Base-by-base conservation (phyloP, 2,329 filamentous ascomycete species). In the Neopestalotiopsis clavispora region DNA sequence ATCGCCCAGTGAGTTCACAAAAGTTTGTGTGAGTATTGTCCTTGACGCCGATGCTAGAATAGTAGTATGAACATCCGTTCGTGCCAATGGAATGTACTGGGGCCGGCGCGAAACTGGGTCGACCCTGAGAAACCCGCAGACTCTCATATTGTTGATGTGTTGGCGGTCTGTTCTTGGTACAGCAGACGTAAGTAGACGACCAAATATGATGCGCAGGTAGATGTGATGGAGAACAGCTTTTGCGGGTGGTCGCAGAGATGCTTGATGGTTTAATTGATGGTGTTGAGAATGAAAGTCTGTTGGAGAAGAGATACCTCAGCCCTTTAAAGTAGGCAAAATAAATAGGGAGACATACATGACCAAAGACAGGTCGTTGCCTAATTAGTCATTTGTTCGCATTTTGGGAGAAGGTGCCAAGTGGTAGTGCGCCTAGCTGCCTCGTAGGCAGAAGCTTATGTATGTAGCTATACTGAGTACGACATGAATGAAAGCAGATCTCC, bases 21-120 rank as follows among this genome's bases (percentile, higher is more conserved):
- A 69, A 7, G 68, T 69, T 58, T 69, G 68, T 3, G 65, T 56
- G 3, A 69, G 45, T 2, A 65, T 67, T 4, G 68, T 69, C 38
- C 68, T 65, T 30, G 59, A 62, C 17, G 64, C 30, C 3, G 65
- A 64, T 28, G 68, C 62, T 3, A 69, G 28, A 12, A 69, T 65
- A 12, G 65, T 40, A 4, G 68, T 45, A 28, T 69, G 65, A 1
- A 65, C 68, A 14, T 67, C 65, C 12, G 64, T 17, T 28, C 40
- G 38, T 4, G 49, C 59, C 45, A 59, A 65, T 10, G 65, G 68
- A 10, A 69, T 49, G 32, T 69, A 59, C 13, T 49, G 45, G 7
- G 7, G 30, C 17, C 13, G 13, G 10, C 34, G 32, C 30, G 45
- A n/a, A 4, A 38, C 9, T 9, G 61, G 45, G n/a, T 63, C 61